These are phyloP conservation scores for Phytophthora aleatoria DNA, from an alignment of 352 stramenopile genomes.

Conservation along the genomic window DNA sequence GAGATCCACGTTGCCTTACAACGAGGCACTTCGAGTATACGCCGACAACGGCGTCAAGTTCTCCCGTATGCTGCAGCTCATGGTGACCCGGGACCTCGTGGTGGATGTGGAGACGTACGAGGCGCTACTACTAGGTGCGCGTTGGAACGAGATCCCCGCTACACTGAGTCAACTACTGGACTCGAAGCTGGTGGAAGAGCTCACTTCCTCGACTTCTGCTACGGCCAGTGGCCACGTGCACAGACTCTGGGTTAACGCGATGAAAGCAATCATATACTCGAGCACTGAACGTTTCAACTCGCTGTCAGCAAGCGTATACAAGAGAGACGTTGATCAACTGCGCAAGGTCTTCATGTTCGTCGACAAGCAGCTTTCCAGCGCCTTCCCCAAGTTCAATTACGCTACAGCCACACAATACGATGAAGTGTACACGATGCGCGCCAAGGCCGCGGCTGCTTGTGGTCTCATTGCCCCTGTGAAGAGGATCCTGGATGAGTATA, in stretches of 20 bases:
- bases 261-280: constrained; percentile 69
- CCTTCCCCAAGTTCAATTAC: constrained; percentile 61
- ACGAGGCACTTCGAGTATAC: constrained; percentile 65
- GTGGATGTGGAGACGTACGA: constrained; percentile 65
- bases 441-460: constrained; percentile 62
- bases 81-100: constrained; percentile 56
- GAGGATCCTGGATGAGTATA: constrained; percentile 68
- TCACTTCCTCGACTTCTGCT: constrained; percentile 19
- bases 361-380: constrained; percentile 58
- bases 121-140: constrained; percentile 61
- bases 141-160: constrained; percentile 68
- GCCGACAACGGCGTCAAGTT: constrained; percentile 64
- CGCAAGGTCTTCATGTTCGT: constrained; percentile 61
- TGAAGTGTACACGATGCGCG: constrained; percentile 59
- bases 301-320: constrained; percentile 42
- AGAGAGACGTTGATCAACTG: constrained; percentile 49
- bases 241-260: constrained; percentile 59
- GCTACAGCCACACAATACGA: constrained; percentile 49
- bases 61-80: constrained; percentile 55
- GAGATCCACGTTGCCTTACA: constrained; percentile 51
- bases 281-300: constrained; percentile 64
- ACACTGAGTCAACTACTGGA: constrained; percentile 63
- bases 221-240: constrained; percentile 45
- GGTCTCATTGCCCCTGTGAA: constrained; percentile 52
- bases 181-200: constrained; percentile 48